These are phyloP conservation scores for Agastache rugosa DNA, from an alignment of 257 asterid species.

Conservation along the genomic window DNA sequence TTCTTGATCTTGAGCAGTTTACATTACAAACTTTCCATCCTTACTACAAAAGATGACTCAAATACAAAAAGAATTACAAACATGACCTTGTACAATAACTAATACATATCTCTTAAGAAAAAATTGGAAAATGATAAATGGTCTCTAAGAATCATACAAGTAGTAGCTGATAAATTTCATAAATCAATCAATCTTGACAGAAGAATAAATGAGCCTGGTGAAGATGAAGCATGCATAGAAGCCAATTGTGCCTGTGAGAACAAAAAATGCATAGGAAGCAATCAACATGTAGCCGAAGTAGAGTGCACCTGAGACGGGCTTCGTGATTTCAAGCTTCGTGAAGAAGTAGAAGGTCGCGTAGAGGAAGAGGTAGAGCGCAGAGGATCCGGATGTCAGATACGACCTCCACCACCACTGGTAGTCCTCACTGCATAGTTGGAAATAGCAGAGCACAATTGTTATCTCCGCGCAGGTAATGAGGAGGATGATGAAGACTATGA, in stretches of 20 bases:
- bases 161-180: neutral
- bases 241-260: slow-evolving; percentile 76
- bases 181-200: slow-evolving; percentile 79
- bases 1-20: slow-evolving; percentile 29
- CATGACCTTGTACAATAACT: slow-evolving; percentile 21
- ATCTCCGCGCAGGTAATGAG: slow-evolving; percentile 83
- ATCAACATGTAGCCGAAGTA: slow-evolving; percentile 84
- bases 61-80: slow-evolving; percentile 23
- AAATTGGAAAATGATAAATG: neutral
- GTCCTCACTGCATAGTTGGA: slow-evolving; percentile 84
- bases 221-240: slow-evolving; percentile 81
- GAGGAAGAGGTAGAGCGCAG: slow-evolving; percentile 76
- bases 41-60: slow-evolving; percentile 21
- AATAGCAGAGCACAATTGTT: slow-evolving; percentile 74
- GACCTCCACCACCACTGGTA: slow-evolving; percentile 93
- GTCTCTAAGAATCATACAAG: slow-evolving; percentile 27
- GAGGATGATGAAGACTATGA: slow-evolving; percentile 74
- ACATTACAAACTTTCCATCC: slow-evolving; percentile 24
- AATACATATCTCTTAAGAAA: slow-evolving; percentile 1
- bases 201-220: slow-evolving; percentile 82
- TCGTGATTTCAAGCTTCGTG: slow-evolving; percentile 78
- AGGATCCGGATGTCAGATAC: slow-evolving; percentile 70
- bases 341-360: slow-evolving; percentile 83
- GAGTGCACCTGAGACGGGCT: slow-evolving; percentile 71
- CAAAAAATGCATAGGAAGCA: slow-evolving; percentile 75